Conservation (phyloP, 805 yeast species). For the Hanseniaspora nectarophila region DNA sequence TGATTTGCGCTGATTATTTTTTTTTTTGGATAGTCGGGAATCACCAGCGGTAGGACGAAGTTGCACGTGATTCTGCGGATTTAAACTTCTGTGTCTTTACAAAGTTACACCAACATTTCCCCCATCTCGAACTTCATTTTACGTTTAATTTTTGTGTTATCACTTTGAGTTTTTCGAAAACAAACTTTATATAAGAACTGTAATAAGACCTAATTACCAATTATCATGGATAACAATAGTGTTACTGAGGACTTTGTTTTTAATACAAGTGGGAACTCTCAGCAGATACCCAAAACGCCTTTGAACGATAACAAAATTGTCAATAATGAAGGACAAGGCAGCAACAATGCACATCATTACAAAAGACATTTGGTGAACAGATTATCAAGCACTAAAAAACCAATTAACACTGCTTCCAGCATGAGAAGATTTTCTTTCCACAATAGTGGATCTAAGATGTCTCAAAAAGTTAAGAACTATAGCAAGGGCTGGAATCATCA, state of each 20-base stretch:
- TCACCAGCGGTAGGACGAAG: too few relatives aligned
- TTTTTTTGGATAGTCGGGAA: neutral
- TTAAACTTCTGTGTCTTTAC: neutral
- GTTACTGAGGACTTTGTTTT: constrained; percentile 2
- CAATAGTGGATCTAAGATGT: constrained; percentile 30
- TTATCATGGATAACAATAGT: neutral
- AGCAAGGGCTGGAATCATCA: constrained; percentile 2
- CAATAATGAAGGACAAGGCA: neutral
- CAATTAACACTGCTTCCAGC: neutral
- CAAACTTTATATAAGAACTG: too few relatives aligned
- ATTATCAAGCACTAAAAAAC: neutral
- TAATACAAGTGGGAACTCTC: neutral
- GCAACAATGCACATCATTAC: neutral
- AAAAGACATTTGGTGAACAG: neutral
- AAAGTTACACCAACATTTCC: too few relatives aligned
- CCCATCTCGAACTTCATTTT: neutral
- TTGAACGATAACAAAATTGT: neutral
- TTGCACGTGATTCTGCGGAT: neutral
- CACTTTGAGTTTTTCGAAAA: neutral
- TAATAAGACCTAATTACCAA: too few relatives aligned
- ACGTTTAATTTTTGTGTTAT: neutral
- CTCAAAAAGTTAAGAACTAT: neutral
- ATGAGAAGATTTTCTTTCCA: constrained; percentile 10
- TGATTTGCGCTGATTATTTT: neutral
- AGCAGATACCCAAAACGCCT: constrained; percentile 2